Evolutionary conservation across 106 monocot species (phyloP).

Genomic region (Dendrobium officinale): DNA sequence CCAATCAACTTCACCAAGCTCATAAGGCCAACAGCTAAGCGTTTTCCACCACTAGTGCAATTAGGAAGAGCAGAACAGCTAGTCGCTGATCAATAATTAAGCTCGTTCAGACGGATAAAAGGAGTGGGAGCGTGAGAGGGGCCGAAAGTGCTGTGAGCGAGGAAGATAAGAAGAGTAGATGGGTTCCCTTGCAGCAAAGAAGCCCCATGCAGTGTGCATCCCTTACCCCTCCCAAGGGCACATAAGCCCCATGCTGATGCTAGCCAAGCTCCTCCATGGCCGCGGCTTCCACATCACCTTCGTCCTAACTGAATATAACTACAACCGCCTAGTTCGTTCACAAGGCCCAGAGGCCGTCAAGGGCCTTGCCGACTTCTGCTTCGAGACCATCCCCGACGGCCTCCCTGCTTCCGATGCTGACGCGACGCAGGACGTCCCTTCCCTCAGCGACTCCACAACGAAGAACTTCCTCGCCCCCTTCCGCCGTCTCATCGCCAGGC

Average conservation of each 20-base stretch:
- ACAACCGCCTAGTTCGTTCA: constrained; percentile 26
- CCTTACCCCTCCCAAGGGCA: constrained; percentile 41
- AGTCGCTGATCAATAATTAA: too few relatives aligned
- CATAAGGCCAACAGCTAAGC: too few relatives aligned
- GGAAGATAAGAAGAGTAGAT: background rate
- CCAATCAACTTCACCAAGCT: too few relatives aligned
- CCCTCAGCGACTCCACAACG: constrained; percentile 3
- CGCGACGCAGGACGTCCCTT: constrained; percentile 11
- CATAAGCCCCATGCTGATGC: constrained; percentile 27
- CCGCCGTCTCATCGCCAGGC: background rate
- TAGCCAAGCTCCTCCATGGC: constrained; percentile 34
- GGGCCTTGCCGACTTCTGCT: constrained; percentile 12
- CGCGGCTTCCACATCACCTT: constrained; percentile 48
- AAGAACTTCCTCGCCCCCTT: constrained; percentile 4
- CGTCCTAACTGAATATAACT: constrained; percentile 51
- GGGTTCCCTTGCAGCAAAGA: constrained; percentile 1
- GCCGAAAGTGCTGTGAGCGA: too few relatives aligned
- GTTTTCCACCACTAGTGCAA: too few relatives aligned
- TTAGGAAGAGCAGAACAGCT: too few relatives aligned
- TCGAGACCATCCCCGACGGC: constrained; percentile 14
- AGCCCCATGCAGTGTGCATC: constrained; percentile 26
- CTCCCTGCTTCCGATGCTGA: background rate
- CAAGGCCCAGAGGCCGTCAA: background rate
- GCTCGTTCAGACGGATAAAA: too few relatives aligned
- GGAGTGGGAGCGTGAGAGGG: too few relatives aligned